Percentiles rank a stretch among this genome's conserved stretches.
These are phyloP conservation scores for Komagataea norvegica DNA, from an alignment of 1,139 yeast species.

Conservation along the genomic window DNA sequence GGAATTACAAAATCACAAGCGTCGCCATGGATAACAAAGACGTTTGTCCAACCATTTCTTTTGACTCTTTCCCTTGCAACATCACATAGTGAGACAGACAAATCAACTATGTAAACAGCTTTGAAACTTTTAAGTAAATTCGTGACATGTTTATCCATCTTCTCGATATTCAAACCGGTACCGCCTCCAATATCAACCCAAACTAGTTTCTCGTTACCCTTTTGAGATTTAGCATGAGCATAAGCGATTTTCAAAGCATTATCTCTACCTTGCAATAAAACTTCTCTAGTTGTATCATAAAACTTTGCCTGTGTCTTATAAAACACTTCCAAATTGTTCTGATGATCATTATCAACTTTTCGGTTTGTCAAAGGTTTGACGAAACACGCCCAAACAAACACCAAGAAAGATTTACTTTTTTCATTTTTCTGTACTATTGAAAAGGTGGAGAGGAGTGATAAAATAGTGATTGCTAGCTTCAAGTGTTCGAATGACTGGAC, in stretches of 20 bases:
- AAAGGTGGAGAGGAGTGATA: constrained; percentile 11
- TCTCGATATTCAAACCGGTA: constrained; percentile 76
- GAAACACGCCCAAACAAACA: constrained; percentile 50
- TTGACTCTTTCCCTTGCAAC: constrained; percentile 60
- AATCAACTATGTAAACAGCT: constrained; percentile 67
- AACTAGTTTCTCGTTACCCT: constrained; percentile 42
- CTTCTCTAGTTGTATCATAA: constrained; percentile 64
- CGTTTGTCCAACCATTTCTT: constrained; percentile 55
- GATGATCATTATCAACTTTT: constrained; percentile 45
- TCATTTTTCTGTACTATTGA: constrained; percentile 13
- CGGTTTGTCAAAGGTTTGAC: constrained; percentile 56
- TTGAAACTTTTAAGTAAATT: constrained; percentile 45
- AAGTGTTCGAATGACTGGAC: constrained; percentile 7
- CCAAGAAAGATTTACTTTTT: constrained; percentile 20
- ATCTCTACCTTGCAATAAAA: constrained; percentile 66
- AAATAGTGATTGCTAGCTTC: constrained; percentile 10
- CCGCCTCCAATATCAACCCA: constrained; percentile 91
- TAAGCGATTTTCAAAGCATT: constrained; percentile 57
- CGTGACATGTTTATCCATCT: constrained; percentile 56
- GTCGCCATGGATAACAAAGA: constrained; percentile 66
- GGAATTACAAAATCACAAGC: constrained; percentile 62
- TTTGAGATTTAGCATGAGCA: constrained; percentile 40
- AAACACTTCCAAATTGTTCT: constrained; percentile 63
- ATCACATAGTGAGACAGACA: constrained; percentile 71
- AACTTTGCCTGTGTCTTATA: constrained; percentile 73